These are phyloP conservation scores for Umbelopsis sp. DNA, from an alignment of 192 early-diverging fungal species.

Conservation along the genomic window DNA sequence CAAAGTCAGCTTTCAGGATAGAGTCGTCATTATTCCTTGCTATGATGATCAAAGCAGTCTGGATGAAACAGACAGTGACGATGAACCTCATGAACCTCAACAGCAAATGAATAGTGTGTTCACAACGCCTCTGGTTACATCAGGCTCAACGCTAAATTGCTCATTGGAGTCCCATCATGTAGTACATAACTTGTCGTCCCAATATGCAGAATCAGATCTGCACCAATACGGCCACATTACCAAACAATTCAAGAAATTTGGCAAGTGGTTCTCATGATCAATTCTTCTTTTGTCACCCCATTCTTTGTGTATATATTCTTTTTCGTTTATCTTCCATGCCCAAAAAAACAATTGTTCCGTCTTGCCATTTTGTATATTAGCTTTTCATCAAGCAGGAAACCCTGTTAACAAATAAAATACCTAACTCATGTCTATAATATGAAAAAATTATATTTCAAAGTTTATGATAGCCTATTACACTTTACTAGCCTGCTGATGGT, in stretches of 20 bases:
- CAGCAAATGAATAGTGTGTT: slow-evolving; percentile 3
- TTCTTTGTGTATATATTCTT: slow-evolving; percentile 4
- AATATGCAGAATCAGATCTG: slow-evolving; percentile 15
- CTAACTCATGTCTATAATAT: too few species aligned
- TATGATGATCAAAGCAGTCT: slow-evolving; percentile 2
- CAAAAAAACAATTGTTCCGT: too few species aligned
- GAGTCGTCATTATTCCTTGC: background rate
- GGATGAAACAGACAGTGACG: slow-evolving; percentile 12
- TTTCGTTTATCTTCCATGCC: background rate
- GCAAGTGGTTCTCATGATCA: slow-evolving; percentile 20
- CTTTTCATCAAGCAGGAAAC: too few species aligned
- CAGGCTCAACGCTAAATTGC: background rate
- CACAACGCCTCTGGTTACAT: background rate
- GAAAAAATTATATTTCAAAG: too few species aligned
- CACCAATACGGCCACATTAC: slow-evolving; percentile 20
- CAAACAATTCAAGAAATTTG: slow-evolving; percentile 22
- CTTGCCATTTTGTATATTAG: too few species aligned
- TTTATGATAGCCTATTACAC: too few species aligned
- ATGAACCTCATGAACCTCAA: background rate
- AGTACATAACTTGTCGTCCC: background rate
- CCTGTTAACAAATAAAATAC: too few species aligned
- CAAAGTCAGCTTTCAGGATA: slow-evolving; percentile 14
- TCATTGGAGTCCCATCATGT: background rate
- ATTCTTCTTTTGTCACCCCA: background rate
- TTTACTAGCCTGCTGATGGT: too few species aligned